Evolutionary conservation across 495 filamentous ascomycete genomes (phyloP).

Genomic region (Xylaria flabelliformis): DNA sequence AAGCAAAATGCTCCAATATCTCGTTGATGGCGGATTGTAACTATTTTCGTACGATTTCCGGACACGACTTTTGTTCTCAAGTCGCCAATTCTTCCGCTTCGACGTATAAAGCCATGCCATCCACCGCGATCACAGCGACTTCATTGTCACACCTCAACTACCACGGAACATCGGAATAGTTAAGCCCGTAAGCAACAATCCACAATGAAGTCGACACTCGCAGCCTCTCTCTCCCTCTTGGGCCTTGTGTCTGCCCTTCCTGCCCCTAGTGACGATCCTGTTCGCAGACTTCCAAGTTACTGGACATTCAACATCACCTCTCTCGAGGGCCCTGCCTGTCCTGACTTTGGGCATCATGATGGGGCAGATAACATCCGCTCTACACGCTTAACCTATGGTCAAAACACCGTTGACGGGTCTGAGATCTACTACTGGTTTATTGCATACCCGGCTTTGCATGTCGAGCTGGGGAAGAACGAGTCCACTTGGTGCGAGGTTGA

Average conservation of each 20-base stretch:
- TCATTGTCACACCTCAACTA: neutral
- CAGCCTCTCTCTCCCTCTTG: neutral
- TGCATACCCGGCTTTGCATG: conserved; percentile 14
- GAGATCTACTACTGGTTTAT: conserved; percentile 26
- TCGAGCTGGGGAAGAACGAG: conserved; percentile 6
- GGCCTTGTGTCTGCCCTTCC: conserved; percentile 2
- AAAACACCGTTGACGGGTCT: conserved; percentile 17
- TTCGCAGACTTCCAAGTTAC: neutral
- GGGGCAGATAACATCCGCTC: neutral
- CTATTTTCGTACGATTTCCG: neutral
- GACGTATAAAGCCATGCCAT: neutral
- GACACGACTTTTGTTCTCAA: neutral
- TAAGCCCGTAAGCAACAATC: neutral
- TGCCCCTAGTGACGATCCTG: neutral
- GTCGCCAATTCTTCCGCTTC: neutral
- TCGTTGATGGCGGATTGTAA: neutral
- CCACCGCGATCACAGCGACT: neutral
- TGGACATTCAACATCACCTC: conserved; percentile 16
- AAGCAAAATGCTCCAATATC: neutral
- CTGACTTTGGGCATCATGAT: neutral
- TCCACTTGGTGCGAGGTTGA: conserved; percentile 22
- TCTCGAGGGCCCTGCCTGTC: conserved; percentile 8
- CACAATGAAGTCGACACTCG: conserved; percentile 11
- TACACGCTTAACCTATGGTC: neutral
- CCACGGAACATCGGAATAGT: neutral